A percentile compares a stretch with the other conserved stretches of the same genome.
Evolutionary conservation across 192 early-diverging fungal genomes (phyloP).

Genomic region (Mortierella hygrophila): DNA sequence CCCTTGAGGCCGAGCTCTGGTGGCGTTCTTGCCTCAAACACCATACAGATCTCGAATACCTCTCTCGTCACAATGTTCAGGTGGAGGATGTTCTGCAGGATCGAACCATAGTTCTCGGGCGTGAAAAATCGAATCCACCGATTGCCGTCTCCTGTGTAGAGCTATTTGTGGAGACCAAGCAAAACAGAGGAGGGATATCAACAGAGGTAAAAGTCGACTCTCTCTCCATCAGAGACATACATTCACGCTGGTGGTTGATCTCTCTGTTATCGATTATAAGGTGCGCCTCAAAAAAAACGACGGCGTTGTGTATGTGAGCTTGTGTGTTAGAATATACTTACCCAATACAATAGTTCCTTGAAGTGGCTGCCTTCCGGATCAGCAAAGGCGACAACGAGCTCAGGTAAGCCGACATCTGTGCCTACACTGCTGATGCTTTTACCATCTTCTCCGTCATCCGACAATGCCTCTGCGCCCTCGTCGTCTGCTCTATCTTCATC

Average conservation of each 20-base stretch:
- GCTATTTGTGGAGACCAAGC: not conserved
- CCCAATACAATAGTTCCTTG: conserved; percentile 27
- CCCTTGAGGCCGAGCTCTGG: conserved; percentile 12
- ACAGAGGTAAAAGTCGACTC: not conserved
- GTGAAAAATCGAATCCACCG: conserved; percentile 26
- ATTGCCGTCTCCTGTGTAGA: conserved; percentile 23
- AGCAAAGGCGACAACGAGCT: conserved; percentile 8
- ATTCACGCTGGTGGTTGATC: no score
- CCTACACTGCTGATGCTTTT: not conserved
- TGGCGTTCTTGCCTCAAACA: conserved; percentile 7
- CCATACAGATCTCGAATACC: conserved; percentile 17
- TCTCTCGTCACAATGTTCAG: conserved; percentile 18
- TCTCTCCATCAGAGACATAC: not conserved
- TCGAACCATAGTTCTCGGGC: conserved; percentile 14
- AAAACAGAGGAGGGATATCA: not conserved
- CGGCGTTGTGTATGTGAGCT: no score
- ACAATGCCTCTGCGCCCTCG: not conserved
- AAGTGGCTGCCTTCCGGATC: conserved; percentile 32
- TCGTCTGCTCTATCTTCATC: not conserved
- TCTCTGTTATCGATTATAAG: no score
- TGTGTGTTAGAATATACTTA: not conserved
- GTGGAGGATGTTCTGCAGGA: conserved; percentile 25
- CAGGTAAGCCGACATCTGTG: conserved; percentile 16
- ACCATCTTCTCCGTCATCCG: not conserved
- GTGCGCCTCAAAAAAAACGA: no score